phyloP scores from a whole-genome alignment of 208 protist genomes.

The Tritrichomonas musculus region DNA sequence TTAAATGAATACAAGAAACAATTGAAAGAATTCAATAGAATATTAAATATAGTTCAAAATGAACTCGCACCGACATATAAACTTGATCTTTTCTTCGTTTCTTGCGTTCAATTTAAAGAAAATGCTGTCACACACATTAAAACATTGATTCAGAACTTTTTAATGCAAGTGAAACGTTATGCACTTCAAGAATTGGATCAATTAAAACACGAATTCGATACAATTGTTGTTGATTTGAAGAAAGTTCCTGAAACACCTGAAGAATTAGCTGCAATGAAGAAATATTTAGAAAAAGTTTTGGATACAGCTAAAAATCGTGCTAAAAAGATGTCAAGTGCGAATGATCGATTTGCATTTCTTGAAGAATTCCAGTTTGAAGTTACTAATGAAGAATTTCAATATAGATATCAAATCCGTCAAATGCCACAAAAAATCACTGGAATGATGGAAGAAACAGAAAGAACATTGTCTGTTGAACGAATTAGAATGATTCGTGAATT shows the following conservation, averaged over 20 bases:
- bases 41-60: conserved; percentile 1
- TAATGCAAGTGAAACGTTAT: background rate
- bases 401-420: background rate
- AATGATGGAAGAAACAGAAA: background rate
- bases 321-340: background rate
- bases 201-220: background rate
- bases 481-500: conserved; percentile 25
- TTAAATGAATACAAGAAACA: background rate
- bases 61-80: background rate
- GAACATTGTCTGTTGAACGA: background rate
- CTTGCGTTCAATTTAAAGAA: background rate
- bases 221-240: background rate
- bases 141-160: background rate
- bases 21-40: background rate
- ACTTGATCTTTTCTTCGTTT: background rate
- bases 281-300: background rate
- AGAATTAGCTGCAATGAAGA: background rate
- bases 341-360: conserved; percentile 14
- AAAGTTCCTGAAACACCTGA: conserved; percentile 17
- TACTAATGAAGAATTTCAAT: background rate
- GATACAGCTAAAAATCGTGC: background rate
- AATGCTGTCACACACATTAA: background rate
- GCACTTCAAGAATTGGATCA: background rate
- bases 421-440: conserved; percentile 2
- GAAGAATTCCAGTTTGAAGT: background rate